Conservation (phyloP, 208 protist species). For the Leishmania arabica region DNA sequence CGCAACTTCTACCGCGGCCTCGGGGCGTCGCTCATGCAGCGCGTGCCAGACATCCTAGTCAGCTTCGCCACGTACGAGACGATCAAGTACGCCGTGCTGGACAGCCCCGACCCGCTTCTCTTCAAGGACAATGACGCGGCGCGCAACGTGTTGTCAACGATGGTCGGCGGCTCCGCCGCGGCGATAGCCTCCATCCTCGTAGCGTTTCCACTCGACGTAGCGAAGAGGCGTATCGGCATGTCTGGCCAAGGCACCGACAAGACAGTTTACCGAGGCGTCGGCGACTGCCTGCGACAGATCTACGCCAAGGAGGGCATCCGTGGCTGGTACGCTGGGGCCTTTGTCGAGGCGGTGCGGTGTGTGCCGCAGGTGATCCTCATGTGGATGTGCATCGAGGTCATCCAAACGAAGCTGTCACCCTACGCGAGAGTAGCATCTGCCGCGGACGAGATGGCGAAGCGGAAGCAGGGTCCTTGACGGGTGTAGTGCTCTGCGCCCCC, state of each 20-base stretch:
- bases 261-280: slow-evolving; percentile 65
- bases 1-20: slow-evolving; percentile 89
- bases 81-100: slow-evolving; percentile 77
- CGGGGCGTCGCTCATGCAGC: slow-evolving; percentile 82
- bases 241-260: slow-evolving; percentile 68
- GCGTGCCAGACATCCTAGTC: slow-evolving; percentile 86
- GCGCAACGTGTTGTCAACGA: slow-evolving; percentile 58
- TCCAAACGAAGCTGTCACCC: slow-evolving; percentile 56
- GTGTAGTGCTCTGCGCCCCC: no score
- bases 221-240: slow-evolving; percentile 89
- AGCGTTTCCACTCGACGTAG: slow-evolving; percentile 86
- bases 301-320: slow-evolving; percentile 74
- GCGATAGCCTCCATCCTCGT: slow-evolving; percentile 77
- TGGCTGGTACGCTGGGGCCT: slow-evolving; percentile 74
- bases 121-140: slow-evolving; percentile 50
- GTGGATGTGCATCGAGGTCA: slow-evolving; percentile 89
- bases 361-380: slow-evolving; percentile 91
- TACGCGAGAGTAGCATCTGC: slow-evolving; percentile 7
- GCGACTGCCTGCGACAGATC: slow-evolving; percentile 65
- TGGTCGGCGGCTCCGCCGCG: slow-evolving; percentile 63
- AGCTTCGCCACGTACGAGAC: slow-evolving; percentile 91
- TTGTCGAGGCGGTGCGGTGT: slow-evolving; percentile 78
- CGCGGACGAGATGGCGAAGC: not conserved
- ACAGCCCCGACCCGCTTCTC: slow-evolving; percentile 42
- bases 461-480: not conserved